A percentile compares a stretch with the other conserved stretches of the same genome.
Evolutionary conservation across 345 rosid genomes (phyloP).

Genomic region (Linum trigynum): DNA sequence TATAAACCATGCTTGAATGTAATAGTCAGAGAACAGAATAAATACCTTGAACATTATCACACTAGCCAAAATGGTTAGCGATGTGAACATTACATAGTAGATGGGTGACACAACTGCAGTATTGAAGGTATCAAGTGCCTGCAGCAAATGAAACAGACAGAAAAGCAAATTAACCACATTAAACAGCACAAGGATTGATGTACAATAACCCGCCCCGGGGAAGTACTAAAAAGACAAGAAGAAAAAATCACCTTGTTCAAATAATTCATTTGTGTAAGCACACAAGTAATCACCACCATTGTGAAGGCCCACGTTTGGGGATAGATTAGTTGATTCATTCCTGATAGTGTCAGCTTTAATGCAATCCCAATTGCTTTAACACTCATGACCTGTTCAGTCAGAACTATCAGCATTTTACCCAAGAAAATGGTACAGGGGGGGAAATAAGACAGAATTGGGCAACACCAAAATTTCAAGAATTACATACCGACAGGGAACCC

Average conservation of each 20-base stretch:
- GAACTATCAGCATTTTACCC: neutral
- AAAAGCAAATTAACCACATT: neutral
- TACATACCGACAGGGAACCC: constrained; percentile 62
- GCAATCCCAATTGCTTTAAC: constrained; percentile 80
- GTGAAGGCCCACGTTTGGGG: constrained; percentile 68
- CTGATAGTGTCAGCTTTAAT: constrained; percentile 59
- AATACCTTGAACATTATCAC: constrained; percentile 90
- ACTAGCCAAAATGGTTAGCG: constrained; percentile 76
- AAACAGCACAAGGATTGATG: neutral
- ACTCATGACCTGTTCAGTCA: constrained; percentile 59
- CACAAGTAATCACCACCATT: constrained; percentile 61
- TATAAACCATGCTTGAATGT: neutral
- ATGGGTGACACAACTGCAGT: constrained; percentile 89
- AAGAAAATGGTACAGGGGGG: neutral
- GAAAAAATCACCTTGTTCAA: constrained; percentile 53
- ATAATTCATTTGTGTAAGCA: constrained; percentile 63
- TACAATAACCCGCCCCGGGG: no score
- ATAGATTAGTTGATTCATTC: constrained; percentile 48
- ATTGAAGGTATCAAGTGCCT: constrained; percentile 93
- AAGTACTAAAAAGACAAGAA: neutral
- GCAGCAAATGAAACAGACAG: constrained; percentile 16
- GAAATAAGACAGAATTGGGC: neutral
- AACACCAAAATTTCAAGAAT: neutral
- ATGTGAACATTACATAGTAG: constrained; percentile 84
- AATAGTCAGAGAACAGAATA: neutral